Conservation (phyloP, 2,329 filamentous ascomycete species). For the Fusarium sp. region DNA sequence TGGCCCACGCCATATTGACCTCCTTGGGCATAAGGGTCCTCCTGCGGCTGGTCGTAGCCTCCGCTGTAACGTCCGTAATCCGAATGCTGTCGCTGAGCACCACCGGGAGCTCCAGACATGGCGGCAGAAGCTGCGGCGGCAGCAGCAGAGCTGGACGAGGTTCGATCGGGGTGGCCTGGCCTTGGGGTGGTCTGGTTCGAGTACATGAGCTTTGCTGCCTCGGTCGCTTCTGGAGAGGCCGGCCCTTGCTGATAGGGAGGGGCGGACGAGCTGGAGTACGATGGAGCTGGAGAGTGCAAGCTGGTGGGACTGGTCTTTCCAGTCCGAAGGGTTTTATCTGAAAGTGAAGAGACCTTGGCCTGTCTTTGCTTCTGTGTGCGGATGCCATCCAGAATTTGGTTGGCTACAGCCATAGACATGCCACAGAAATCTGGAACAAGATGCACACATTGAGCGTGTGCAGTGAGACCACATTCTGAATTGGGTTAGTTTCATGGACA, state of each 20-base stretch:
- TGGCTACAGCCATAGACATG: constrained; percentile 98
- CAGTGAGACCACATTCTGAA: constrained; percentile 88
- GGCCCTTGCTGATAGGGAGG: constrained; percentile 37
- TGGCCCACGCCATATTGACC: constrained; percentile 50
- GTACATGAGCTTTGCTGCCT: constrained; percentile 72
- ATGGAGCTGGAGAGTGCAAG: constrained; percentile 47
- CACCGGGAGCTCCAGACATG: constrained; percentile 61
- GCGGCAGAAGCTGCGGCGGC: constrained; percentile 66
- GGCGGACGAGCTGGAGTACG: constrained; percentile 47
- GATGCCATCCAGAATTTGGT: constrained; percentile 89
- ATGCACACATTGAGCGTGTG: constrained; percentile 90
- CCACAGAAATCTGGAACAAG: constrained; percentile 98
- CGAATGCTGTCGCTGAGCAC: constrained; percentile 46
- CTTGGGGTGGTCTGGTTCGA: constrained; percentile 62
- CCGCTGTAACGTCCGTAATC: constrained; percentile 50
- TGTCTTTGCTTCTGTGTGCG: constrained; percentile 77
- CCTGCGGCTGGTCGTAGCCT: constrained; percentile 48
- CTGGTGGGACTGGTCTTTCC: constrained; percentile 57
- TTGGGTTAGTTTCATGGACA: constrained; percentile 42
- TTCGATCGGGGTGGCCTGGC: constrained; percentile 61
- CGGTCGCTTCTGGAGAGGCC: constrained; percentile 60
- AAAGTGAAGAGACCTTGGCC: constrained; percentile 66
- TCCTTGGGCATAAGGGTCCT: constrained; percentile 50
- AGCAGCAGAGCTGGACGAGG: constrained; percentile 63
- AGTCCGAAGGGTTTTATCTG: constrained; percentile 71